Evolutionary conservation across 2,329 filamentous ascomycete genomes (phyloP).

Genomic region (Phyllosticta citrichinensis): DNA sequence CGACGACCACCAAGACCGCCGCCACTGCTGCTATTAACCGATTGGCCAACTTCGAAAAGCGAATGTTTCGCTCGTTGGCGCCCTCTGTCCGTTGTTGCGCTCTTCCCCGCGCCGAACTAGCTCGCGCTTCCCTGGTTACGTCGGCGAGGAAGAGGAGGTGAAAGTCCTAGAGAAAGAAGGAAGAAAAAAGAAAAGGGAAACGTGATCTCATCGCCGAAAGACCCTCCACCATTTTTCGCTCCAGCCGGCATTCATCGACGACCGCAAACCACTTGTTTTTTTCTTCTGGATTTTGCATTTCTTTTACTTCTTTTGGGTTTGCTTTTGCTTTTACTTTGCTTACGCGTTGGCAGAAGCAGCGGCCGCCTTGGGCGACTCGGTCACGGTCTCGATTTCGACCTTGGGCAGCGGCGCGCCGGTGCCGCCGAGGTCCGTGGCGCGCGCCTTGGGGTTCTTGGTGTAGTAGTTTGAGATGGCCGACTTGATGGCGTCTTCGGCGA

Average conservation of each 20-base stretch:
- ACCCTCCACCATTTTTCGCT: background rate
- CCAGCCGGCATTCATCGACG: background rate
- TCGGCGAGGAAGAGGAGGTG: too few species aligned
- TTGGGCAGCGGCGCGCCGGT: constrained; percentile 60
- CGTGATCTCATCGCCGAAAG: background rate
- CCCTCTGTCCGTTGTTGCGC: too few species aligned
- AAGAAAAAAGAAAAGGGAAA: background rate
- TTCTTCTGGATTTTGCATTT: background rate
- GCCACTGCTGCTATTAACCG: too few species aligned
- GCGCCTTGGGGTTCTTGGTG: constrained; percentile 74
- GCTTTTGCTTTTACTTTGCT: background rate
- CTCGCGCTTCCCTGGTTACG: background rate
- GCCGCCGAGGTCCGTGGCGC: constrained; percentile 65
- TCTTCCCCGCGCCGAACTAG: too few species aligned
- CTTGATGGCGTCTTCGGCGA: constrained; percentile 88
- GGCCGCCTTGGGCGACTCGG: constrained; percentile 13
- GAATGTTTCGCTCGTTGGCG: too few species aligned
- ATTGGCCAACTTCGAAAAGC: too few species aligned
- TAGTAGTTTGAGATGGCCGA: constrained; percentile 86
- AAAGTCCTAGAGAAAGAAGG: too few species aligned
- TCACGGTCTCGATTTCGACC: constrained; percentile 49
- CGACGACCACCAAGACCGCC: too few species aligned
- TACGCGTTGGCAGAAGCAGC: background rate
- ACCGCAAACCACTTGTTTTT: background rate
- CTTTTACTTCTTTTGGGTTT: background rate